Evolutionary conservation across 106 monocot species (phyloP), one percentile per base, ranked within the genome.

Genomic region (Dioscorea alata): DNA sequence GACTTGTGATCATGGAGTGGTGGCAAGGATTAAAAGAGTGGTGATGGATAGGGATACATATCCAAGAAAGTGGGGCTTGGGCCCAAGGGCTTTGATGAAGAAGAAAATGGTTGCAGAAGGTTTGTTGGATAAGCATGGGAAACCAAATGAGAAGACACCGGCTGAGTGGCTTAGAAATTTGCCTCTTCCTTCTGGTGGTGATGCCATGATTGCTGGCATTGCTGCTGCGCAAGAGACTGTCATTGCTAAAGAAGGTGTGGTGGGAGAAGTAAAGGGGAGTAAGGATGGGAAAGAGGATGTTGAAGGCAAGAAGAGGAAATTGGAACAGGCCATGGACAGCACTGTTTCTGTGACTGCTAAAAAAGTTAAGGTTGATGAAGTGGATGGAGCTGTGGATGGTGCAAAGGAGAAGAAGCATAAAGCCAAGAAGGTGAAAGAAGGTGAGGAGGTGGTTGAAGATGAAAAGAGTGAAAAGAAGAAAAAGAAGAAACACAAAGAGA

Each of bases 41-140:
- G 94, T 94, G 52, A 94, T 94, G 94, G 94, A 94, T 62, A 72
- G 94, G 21, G 94, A 94, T 57, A 94, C 87, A 0, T 94, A 94
- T 63, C 94, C 94, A 15, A 85, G 94, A 73, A 94, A 94, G 56
- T 94, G 90, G 94, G 94, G 94, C 13, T 69, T 94, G 53, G 94
- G 94, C n/a, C 94, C 94, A 14, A 78, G 73, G 54, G 94, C 94
- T 2, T 72, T 83, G 13, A 85, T 82, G 94, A 94, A 94, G 83
- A 94, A 94, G 88, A 94, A 85, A 81, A 16, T 94, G 82, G 60
- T 94, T 62, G 66, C 94, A 0, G 73, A 94, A 32, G 94, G 94
- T 5, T 63, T 94, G 49, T 72, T 94, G 52, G 90, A 90, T 71
- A 94, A 90, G 75, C 87, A 85, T 65, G 94, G 94, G n/a, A 94